Conservation (phyloP, 352 stramenopile species). For the Bremia lactucae region DNA sequence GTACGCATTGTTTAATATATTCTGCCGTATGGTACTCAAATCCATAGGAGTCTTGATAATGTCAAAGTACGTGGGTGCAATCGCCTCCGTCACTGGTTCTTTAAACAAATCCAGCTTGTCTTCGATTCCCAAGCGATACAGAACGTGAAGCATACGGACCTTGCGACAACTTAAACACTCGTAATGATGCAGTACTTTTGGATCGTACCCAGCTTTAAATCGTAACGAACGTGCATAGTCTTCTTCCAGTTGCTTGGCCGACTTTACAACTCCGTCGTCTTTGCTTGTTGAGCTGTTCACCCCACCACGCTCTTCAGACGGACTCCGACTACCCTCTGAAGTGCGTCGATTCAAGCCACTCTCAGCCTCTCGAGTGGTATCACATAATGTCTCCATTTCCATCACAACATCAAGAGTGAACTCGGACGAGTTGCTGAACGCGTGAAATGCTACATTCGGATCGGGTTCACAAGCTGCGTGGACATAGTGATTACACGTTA, state of each 20-base stretch:
- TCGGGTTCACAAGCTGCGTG: constrained; percentile 75
- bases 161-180: constrained; percentile 79
- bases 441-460: constrained; percentile 44
- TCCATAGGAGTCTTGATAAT: constrained; percentile 91
- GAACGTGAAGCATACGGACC: constrained; percentile 53
- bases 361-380: constrained; percentile 6
- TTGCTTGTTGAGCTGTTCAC: not conserved
- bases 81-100: constrained; percentile 87
- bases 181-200: constrained; percentile 65
- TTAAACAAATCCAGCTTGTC: constrained; percentile 89
- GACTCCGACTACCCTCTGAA: constrained; percentile 9
- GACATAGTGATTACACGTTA: constrained; percentile 70
- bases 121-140: constrained; percentile 50
- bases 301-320: constrained; percentile 16
- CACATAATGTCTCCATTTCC: too few relatives aligned
- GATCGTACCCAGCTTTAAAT: constrained; percentile 60
- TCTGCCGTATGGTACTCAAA: constrained; percentile 80
- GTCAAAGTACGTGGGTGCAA: constrained; percentile 89
- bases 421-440: constrained; percentile 14
- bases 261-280: constrained; percentile 29
- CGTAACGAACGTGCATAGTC: constrained; percentile 38
- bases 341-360: constrained; percentile 7
- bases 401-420: constrained; percentile 47
- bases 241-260: constrained; percentile 52
- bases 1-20: constrained; percentile 64